Evolutionary conservation across 1,284 basidiomycete species (phyloP), one percentile per base, ranked within the genome.

Genomic region (Heterobasidion irregulare): DNA sequence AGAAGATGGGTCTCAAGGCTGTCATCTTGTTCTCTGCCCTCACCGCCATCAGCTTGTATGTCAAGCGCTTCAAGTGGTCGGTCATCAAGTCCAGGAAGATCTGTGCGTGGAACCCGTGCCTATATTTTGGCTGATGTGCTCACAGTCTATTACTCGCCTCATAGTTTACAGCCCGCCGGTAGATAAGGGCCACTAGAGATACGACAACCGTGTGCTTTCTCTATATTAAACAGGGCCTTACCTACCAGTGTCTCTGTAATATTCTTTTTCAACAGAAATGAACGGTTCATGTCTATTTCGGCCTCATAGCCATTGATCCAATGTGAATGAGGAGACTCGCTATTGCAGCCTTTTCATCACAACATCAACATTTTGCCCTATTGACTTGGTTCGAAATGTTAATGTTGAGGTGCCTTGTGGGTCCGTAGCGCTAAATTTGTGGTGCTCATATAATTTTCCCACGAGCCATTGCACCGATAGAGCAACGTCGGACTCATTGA

Each of bases 1-100:
- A 99, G 82, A 93, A 94, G 80, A 87, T 88, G 68, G 95, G 96
- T 63, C 76, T 98, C 70, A 91, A 95, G 77, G 93, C 93, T 18
- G 83, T 94, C 65, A 94, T 97, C 67, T 77, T 97, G 65, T 87
- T 97, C 72, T 91, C 93, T 33, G 73, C 85, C 7, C 75, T 97
- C 66, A 89, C 85, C 54, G 83, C 84, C n/a, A 66, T 96, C 67
- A 86, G 84, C 62, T 68, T 98, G 62, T 94, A 93, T 69, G 80
- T 94, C 68, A 98, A 98, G 78, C 84, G 93, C 68, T 94, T 92
- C 84, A 98, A 98, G 76, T 98, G 94, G 94, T 76, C 80, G 6
- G 74, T 78, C 49, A 84, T 98, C 74, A 98, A 98, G 84, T 89
- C 84, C 76, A 83, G 94, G 75, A 96, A 95, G 76, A 83, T 96